Evolutionary conservation across 805 yeast genomes (phyloP), one percentile per base, ranked within the genome.

Genomic region (Metschnikowia colocasiae): DNA sequence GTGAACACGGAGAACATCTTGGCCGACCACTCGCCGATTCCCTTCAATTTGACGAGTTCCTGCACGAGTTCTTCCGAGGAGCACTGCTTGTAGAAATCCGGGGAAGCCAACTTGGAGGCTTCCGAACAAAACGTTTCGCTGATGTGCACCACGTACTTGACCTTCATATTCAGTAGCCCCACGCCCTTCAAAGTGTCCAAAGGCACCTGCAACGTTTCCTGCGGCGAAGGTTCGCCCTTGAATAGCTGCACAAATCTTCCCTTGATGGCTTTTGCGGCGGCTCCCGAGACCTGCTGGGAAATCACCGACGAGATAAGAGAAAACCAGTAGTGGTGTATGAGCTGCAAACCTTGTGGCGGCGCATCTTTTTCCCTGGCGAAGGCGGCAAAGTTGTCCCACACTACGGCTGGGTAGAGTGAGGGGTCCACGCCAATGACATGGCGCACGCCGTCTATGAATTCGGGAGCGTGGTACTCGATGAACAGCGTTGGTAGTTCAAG

Each of bases 11-110:
- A 65, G 63, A 89, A 91, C 96, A 91, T 91, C 46, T 85, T 85
- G 0, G 94, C 91, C 4, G 90, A 80, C 98, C 98, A 91, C 1
- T 75, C 75, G 0, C 94, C 95, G 15, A 87, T 76, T 0, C 95
- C 95, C 57, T 85, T 85, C 51, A 85, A 68, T 22, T 61, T 61
- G 0, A 77, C 75, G 45, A 84, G 63, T 48, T 75, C 76, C 16
- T 71, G 71, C 1, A 75, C 59, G 13, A 85, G 65, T 19, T 69
- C 80, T 2, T 76, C 77, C 40, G 77, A 72, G 3, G 69, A 51
- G 29, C 65, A 65, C 0, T 53, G 47, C 2, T 49, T 35, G 50
- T 82, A 76, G 43, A 76, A 66, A 1, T 64, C 65, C 1, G 60
- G 56, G 1, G 68, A 59, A 0, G 68, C 37, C 20, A 72, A 57